phyloP scores from a whole-genome alignment of 179 eudicot genomes.

The Beta macrorhiza region DNA sequence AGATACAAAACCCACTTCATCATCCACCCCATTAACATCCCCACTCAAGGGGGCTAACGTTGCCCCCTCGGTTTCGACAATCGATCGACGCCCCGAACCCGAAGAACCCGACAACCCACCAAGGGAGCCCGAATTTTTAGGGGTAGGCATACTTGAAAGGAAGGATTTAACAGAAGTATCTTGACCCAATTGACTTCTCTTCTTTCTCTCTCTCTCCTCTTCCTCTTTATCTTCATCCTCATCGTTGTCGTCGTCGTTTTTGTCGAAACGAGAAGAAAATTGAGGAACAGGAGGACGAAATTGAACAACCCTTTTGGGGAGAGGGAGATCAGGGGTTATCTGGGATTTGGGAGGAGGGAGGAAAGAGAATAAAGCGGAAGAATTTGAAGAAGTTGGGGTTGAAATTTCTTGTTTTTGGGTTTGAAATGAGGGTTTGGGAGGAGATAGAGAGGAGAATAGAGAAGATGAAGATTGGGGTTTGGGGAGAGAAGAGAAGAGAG shows the following conservation, averaged over 20 bases:
- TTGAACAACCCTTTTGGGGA: slow-evolving; percentile 56
- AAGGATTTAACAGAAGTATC: slow-evolving; percentile 53
- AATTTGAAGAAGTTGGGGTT: neutral
- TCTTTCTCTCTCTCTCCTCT: slow-evolving; percentile 41
- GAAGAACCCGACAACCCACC: slow-evolving; percentile 41
- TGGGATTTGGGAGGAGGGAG: slow-evolving; percentile 40
- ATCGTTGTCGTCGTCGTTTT: slow-evolving; percentile 12
- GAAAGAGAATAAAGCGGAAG: slow-evolving; percentile 30
- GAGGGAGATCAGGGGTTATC: slow-evolving; percentile 23
- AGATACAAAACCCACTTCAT: slow-evolving; percentile 27
- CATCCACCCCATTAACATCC: slow-evolving; percentile 16
- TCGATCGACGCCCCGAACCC: slow-evolving; percentile 33
- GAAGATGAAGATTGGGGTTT: slow-evolving; percentile 30
- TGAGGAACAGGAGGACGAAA: slow-evolving; percentile 56
- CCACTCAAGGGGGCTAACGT: neutral
- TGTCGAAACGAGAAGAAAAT: neutral
- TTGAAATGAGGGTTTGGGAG: slow-evolving; percentile 30
- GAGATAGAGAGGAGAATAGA: slow-evolving; percentile 28
- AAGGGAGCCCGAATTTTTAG: slow-evolving; percentile 48
- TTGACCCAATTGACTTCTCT: slow-evolving; percentile 23
- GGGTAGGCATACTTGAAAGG: slow-evolving; percentile 68
- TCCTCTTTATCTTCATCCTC: slow-evolving; percentile 41
- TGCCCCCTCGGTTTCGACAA: slow-evolving; percentile 39
- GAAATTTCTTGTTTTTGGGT: neutral
- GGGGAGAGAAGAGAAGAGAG: slow-evolving; percentile 40